Base-by-base conservation (phyloP, 768 basidiomycete genomes). In the Agaricus blazei region DNA sequence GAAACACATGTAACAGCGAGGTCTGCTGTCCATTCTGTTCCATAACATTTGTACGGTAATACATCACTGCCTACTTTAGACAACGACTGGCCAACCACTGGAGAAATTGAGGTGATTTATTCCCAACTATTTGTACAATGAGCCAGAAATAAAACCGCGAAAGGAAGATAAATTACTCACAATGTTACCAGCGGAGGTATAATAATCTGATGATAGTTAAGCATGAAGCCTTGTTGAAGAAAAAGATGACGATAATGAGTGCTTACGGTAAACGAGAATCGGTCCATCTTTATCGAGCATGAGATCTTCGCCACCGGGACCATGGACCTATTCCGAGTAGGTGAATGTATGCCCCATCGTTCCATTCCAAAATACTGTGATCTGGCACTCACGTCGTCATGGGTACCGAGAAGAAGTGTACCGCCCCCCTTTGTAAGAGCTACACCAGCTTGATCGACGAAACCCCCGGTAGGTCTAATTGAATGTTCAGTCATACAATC, bases 241-340 rank as follows among this genome's bases (percentile, higher is more conserved):
- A 6, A 9, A 28, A 23, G 4, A 23, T 51, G 60, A 8, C 28
- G 52, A 0, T 7, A 34, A 40, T 57, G 4, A 24, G 9, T 7
- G 34, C 3, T 34, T 34, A 80, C 79, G 78, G 61, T 81, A 80
- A n/a, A 79, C 69, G n/a, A 82, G 62, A 51, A 80, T 71, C 9
- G 71, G 65, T 7, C 75, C 79, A 60, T 79, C 78, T 2, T 23
- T 57, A 59, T 81, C 80, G 8, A 61, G 61, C 65, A 75, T 65
- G 6, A 81, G 44, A 58, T 80, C 78, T 63, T 82, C 79, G 11
- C 81, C 81, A 43, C 81, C 81, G 48, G 82, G 81, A 0, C 82
- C 81, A 50, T 72, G 51, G 31, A 80, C 73, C 78, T 80, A 37
- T 4, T 15, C 40, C 27, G 8, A 34, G 34, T 8, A 34, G 27